Base-by-base conservation (phyloP, 2,329 filamentous ascomycete genomes). In the Botrytis byssoidea region DNA sequence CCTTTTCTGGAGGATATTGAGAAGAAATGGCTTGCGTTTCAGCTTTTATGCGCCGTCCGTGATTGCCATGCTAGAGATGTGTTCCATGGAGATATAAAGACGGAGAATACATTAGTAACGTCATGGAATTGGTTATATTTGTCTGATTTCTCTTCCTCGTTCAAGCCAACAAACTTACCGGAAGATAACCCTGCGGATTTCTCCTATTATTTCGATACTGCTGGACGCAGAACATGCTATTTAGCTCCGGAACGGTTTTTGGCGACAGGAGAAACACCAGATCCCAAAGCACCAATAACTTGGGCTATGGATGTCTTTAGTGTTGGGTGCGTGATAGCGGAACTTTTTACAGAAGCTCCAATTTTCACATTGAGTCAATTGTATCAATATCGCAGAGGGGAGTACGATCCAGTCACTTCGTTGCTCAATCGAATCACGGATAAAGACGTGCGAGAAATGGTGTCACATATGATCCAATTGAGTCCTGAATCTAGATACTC, bases 271-370 rank as follows among this genome's bases (percentile, higher is more conserved):
- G 89, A 92, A 77, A 87, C 89, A 32, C 87, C 90, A 10, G 88
- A 91, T 72, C 82, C 89, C 81, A 85, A 89, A 84, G 83, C 90
- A 79, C 90, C 87, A 7, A 84, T 92, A 70, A 92, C 90, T 66
- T 98, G 95, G 95, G 95, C 96, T 55, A 99, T 99, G 97, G 96
- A 99, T 81, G 92, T 99, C 51, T 99, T 99, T 85, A 98, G 96
- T 82, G 92, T 92, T 35, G 96, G 96, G 12, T 99, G 97, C 81
- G 95, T 98, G 57, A 97, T 99, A 79, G 96, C 96, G 1, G 96
- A 99, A 82, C 87, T 99, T 55, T 98, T 99, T 78, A 88, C 98
- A 9, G 96, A 99, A 83, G 89, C 94, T 0, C 95, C 97, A 14
- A 95, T 98, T n/a, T 98, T 99, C 83, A 97, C 91, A n/a, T 87